Base-by-base conservation (phyloP, 2,329 filamentous ascomycete genomes). In the Cladorrhinum sp. region DNA sequence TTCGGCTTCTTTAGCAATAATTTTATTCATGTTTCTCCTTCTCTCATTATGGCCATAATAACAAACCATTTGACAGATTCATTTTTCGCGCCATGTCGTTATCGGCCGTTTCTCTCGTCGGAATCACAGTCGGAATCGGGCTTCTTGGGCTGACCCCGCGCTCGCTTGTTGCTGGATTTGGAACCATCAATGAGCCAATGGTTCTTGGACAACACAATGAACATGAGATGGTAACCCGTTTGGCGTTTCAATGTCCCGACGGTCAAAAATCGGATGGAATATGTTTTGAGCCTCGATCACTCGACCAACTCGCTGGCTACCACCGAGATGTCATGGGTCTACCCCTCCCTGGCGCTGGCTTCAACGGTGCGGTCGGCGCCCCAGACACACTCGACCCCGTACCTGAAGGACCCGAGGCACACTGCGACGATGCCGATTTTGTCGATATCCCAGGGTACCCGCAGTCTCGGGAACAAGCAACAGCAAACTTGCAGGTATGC, bases 211-310 rank as follows among this genome's bases (percentile, higher is more conserved):
- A 68, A 54, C 64, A 68, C 60, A 68, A 68, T 53, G 66, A 68
- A 57, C 66, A 68, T 55, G 66, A 68, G 48, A 66, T 68, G 62
- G 63, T 68, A 39, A 68, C 66, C 7, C 65, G 66, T n/a, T 21
- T 67, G 50, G 65, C 66, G 5, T 67, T 68, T 46, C 66, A 66
- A 53, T 68, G 66, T 33, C 53, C 59, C 4, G 54, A 42, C 28
- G 64, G 62, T 14, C 54, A 58, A 21, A 62, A 62, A 49, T 66
- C 65, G 5, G 66, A 68, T 39, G 66, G 66, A 14, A 55, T 51
- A 18, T 68, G 66, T 55, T 68, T 68, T 48, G 66, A 68, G 23
- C 64, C 65, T 3, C 60, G 64, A 4, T 68, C 66, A 6, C 65
- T 67, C 24, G 66, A 65, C 51, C 66, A 68, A 52, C 63, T 68